A percentile compares a stretch with the other conserved stretches of the same genome.
phyloP scores from a whole-genome alignment of 139 green algal species.

The Tetratostichococcus sp. region DNA sequence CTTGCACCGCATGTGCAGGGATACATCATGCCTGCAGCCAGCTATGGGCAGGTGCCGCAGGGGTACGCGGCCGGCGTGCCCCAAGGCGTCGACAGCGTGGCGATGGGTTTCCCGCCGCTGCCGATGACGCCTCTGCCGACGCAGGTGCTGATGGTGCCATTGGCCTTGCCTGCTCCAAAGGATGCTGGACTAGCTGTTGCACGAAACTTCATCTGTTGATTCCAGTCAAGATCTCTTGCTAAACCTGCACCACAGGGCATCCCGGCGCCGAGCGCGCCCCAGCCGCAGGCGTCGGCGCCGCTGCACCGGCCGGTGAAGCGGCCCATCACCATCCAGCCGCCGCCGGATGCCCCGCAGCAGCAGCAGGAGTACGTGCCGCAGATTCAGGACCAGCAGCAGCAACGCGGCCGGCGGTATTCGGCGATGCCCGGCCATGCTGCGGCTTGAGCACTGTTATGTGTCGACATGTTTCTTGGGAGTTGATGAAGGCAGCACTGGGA shows the following conservation, averaged over 20 bases:
- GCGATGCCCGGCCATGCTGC: conserved; percentile 1
- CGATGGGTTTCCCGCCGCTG: background rate
- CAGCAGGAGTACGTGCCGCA: background rate
- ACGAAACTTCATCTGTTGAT: too few species aligned
- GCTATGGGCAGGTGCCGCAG: background rate
- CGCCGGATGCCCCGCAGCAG: background rate
- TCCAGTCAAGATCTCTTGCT: background rate
- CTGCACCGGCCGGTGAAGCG: conserved; percentile 22
- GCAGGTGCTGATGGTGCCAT: background rate
- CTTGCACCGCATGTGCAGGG: background rate
- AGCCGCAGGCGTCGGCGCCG: conserved; percentile 7
- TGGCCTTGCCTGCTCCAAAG: too few species aligned
- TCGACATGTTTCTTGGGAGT: too few species aligned
- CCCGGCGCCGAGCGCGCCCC: background rate
- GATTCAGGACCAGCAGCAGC: background rate
- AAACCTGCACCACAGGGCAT: background rate
- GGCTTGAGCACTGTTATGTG: background rate
- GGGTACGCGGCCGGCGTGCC: background rate
- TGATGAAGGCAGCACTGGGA: too few species aligned
- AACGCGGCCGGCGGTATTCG: conserved; percentile 13
- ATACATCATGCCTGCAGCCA: background rate
- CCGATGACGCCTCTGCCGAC: background rate
- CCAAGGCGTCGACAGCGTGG: background rate
- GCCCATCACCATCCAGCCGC: conserved; percentile 21
- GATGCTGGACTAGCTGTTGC: too few species aligned